These are phyloP conservation scores for Rusavskia elegans DNA, from an alignment of 495 filamentous ascomycete species.

Conservation along the genomic window DNA sequence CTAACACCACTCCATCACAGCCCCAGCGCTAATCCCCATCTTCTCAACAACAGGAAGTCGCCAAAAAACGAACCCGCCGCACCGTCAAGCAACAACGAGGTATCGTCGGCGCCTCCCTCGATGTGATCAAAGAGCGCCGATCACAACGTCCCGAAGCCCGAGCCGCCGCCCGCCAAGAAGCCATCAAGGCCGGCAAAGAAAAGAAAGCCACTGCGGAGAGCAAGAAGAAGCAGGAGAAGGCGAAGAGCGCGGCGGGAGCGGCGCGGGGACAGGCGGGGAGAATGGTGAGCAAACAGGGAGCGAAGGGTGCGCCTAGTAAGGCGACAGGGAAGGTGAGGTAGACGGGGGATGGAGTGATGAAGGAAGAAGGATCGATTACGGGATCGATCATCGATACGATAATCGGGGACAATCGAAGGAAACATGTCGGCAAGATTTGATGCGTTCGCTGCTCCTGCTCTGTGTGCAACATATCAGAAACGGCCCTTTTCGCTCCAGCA, in stretches of 20 bases:
- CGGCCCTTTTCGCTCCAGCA: too few species aligned
- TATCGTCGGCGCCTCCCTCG: slow-evolving; percentile 97
- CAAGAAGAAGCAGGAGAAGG: slow-evolving; percentile 99
- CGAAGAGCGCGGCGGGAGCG: slow-evolving; percentile 64
- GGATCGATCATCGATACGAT: too few species aligned
- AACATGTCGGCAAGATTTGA: too few species aligned
- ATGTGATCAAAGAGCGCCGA: slow-evolving; percentile 99
- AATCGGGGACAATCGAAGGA: too few species aligned
- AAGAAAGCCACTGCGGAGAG: slow-evolving; percentile 76
- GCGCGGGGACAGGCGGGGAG: slow-evolving; percentile 61
- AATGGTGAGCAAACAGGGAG: slow-evolving; percentile 91
- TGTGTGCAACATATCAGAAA: too few species aligned
- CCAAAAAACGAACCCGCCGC: slow-evolving; percentile 98
- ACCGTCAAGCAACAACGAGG: slow-evolving; percentile 97
- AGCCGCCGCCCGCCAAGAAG: slow-evolving; percentile 71
- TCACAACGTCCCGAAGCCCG: slow-evolving; percentile 85
- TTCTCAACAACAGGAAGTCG: slow-evolving; percentile 59
- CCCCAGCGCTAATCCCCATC: background rate
- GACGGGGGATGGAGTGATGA: background rate
- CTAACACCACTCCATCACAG: background rate
- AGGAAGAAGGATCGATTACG: too few species aligned
- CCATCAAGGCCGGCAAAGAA: slow-evolving; percentile 93
- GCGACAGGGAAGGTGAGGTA: slow-evolving; percentile 79
- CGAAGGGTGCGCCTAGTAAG: slow-evolving; percentile 80
- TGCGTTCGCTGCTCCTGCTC: too few species aligned